Evolutionary conservation across 805 yeast species (phyloP), one percentile per base, ranked within the genome.

Genomic region (Hanseniaspora lindneri): DNA sequence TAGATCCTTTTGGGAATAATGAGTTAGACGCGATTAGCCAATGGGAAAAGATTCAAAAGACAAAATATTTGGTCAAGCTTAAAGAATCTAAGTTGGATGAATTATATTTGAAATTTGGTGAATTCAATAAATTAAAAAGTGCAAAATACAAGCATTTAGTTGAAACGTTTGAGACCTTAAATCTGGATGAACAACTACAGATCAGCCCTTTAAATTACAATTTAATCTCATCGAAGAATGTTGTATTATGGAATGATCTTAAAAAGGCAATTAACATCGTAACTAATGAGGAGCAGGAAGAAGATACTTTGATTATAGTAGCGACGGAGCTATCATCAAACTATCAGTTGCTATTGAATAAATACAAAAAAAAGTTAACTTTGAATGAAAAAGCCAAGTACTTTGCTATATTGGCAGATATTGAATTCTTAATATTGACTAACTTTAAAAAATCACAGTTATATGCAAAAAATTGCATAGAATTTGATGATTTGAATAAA

Each of bases 401-500:
- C n/a, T 56, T 62, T 49, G 55, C 60, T 46, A 52, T 56, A 5
- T 54, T 64, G 11, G 55, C 72, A 1, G 57, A 63, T 1, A 60
- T 76, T 19, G 73, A 73, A 49, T 62, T 74, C 43, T 78, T 70
- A 55, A 72, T 77, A 6, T 67, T 77, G 34, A 66, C 69, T 33
- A 75, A 76, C 35, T 75, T 71, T 51, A 74, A 74, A 14, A 69
- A 69, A 23, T 72, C 82, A 0, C 63, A 74, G 56, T 68, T 62
- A 51, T 68, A 70, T 34, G 67, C 80, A 23, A 74, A 80, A 54
- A 77, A 74, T 53, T 87, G 96, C 60, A 66, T 89, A 42, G 77
- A 82, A 48, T 71, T 76, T 39, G 89, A 89, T 61, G 83, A 85
- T 62, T 96, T 85, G 53, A 73, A 72, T 54, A 65, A 65, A 24